phyloP scores from a whole-genome alignment of 805 yeast genomes.

The Ogataea saltuana region DNA sequence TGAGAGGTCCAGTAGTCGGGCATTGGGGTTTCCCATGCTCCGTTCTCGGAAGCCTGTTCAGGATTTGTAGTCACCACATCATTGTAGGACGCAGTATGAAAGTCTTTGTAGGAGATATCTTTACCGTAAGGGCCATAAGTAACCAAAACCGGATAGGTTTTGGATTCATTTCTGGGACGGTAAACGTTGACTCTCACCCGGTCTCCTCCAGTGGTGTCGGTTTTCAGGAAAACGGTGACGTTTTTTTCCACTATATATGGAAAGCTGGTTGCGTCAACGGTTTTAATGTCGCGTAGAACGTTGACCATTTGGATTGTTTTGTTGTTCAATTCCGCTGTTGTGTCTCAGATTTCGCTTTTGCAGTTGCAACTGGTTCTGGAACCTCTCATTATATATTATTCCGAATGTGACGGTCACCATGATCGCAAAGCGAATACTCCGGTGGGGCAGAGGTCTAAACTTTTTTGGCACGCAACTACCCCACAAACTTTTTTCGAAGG shows the following conservation, averaged over 20 bases:
- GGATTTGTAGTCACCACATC: constrained; percentile 10
- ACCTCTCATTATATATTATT: too few relatives aligned
- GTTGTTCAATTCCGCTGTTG: not conserved
- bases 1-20: constrained; percentile 12
- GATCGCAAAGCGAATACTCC: too few relatives aligned
- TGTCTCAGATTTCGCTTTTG: too few relatives aligned
- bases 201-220: constrained; percentile 11
- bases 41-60: constrained; percentile 13
- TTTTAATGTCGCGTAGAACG: constrained; percentile 11
- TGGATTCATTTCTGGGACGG: constrained; percentile 11
- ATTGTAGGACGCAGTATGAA: constrained; percentile 11
- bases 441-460: too few relatives aligned
- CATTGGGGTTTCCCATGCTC: constrained; percentile 14
- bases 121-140: constrained; percentile 14
- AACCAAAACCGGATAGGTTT: constrained; percentile 8
- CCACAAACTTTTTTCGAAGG: not conserved
- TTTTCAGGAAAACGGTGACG: constrained; percentile 7
- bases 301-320: constrained; percentile 6
- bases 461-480: too few relatives aligned
- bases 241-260: constrained; percentile 14
- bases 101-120: constrained; percentile 9
- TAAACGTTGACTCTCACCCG: constrained; percentile 14
- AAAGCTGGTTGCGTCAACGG: constrained; percentile 6
- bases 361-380: too few relatives aligned
- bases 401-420: too few relatives aligned